These are phyloP conservation scores for Raphidocelis subcapitata DNA, from an alignment of 139 green algal genomes.

Conservation along the genomic window DNA sequence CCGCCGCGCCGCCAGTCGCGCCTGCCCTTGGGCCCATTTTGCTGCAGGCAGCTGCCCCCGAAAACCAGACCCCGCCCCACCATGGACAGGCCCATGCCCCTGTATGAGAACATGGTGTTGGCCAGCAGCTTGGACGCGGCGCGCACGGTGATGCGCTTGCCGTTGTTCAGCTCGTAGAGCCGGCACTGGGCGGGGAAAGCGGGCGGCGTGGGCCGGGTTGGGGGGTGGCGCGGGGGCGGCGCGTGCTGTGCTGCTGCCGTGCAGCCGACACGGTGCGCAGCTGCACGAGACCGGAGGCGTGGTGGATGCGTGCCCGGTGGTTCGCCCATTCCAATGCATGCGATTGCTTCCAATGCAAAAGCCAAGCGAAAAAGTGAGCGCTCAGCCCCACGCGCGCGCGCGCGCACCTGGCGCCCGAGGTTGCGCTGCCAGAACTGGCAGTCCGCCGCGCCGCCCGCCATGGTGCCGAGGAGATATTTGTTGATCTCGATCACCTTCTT, in stretches of 20 bases:
- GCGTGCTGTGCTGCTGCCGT: not conserved
- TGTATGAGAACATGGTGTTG: conserved; percentile 98
- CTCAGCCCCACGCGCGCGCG: too few relatives aligned
- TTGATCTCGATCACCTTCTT: conserved; percentile 99
- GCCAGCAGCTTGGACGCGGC: conserved; percentile 97
- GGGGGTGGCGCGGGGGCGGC: not conserved
- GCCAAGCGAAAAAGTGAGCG: too few relatives aligned
- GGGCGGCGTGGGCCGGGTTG: not conserved
- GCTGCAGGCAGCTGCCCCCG: too few relatives aligned
- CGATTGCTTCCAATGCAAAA: too few relatives aligned
- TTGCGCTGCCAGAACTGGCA: conserved; percentile 98
- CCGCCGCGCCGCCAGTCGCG: too few relatives aligned
- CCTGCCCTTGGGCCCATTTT: too few relatives aligned
- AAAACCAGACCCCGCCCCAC: too few relatives aligned
- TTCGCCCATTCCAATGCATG: too few relatives aligned
- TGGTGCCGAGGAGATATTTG: conserved; percentile 96
- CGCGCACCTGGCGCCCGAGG: conserved; percentile 79
- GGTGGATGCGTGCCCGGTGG: too few relatives aligned
- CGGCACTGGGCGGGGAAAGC: conserved; percentile 75
- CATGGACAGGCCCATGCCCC: conserved; percentile 97
- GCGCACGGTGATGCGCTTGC: conserved; percentile 92
- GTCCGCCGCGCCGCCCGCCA: conserved; percentile 97
- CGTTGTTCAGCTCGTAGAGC: conserved; percentile 95
- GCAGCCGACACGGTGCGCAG: too few relatives aligned
- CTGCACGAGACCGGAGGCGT: too few relatives aligned